phyloP scores from a whole-genome alignment of 176 grass and related monocot genomes.

The Hordeum vulgare region MorexV3_pseudomolecules_assembly NC_058518.1:355953877-355954376 shows the following conservation, averaged over 20 bases:
- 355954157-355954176: constrained; percentile 8
- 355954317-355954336: constrained; percentile 43
- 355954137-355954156: constrained; percentile 16
- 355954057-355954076: constrained; percentile 52
- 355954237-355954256: constrained; percentile 95
- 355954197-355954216: constrained; percentile 51
- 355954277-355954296: constrained; percentile 55
- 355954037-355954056: constrained; percentile 83
- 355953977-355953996: constrained; percentile 21
- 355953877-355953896: constrained; percentile 19
- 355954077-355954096: constrained; percentile 35
- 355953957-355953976: constrained; percentile 55
- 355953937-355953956: constrained; percentile 66
- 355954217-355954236: constrained; percentile 73
- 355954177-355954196: constrained; percentile 41
- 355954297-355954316: constrained; percentile 44
- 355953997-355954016: constrained; percentile 69
- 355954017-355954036: constrained; percentile 80
- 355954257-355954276: constrained; percentile 74
- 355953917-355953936: constrained; percentile 73
- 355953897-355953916: constrained; percentile 17
- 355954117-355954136: constrained; percentile 4
- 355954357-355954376: constrained; percentile 68
- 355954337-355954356: constrained; percentile 44
- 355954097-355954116: constrained; percentile 42